Evolutionary conservation across 305 asterid species (phyloP), one percentile per base, ranked within the genome.

Genomic region (Fraxinus nigra): DNA sequence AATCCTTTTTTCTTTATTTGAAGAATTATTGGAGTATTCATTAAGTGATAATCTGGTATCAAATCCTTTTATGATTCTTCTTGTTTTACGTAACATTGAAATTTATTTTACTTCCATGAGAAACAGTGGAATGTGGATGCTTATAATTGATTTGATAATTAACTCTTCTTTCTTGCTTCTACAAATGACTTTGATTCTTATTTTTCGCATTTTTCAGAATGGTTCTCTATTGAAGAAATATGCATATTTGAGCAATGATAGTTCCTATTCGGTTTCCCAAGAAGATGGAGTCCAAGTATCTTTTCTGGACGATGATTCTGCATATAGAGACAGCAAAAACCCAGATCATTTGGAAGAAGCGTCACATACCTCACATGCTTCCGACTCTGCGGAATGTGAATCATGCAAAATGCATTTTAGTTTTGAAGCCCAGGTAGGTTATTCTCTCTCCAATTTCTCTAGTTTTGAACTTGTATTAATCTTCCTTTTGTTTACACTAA

Each of bases 231-330:
- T 93, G 92, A 91, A 91, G 90, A 94, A 84, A 77, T 91, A 86
- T 82, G 88, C 95, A 72, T 94, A 93, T 85, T 84, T 97, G 89
- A 92, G 97, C 90, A 91, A 90, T 86, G 98, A 91, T 83, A 97
- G 99, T 92, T 87, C 93, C 89, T 97, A 87, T 84, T 87, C 93
- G 79, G 90, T 92, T 80, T 91, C 90, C 77, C 91, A 63, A 22
- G 98, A 97, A 86, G 99, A 97, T 89, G 94, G 93, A 59, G 99
- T 97, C 77, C 95, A 97, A 85, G 81, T 97, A 72, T 85, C 92
- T 73, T 87, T 88, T 85, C 81, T 85, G 87, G 95, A 92, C 65
- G 88, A 82, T 81, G 77, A 78, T 81, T 88, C 92, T 83, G 73
- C 76, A 56, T 83, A 84, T 85, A 80, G 79, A 82, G 89, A 83